These are phyloP conservation scores for Echinosophora koreensis DNA, from an alignment of 306 rosid species.

Conservation along the genomic window DNA sequence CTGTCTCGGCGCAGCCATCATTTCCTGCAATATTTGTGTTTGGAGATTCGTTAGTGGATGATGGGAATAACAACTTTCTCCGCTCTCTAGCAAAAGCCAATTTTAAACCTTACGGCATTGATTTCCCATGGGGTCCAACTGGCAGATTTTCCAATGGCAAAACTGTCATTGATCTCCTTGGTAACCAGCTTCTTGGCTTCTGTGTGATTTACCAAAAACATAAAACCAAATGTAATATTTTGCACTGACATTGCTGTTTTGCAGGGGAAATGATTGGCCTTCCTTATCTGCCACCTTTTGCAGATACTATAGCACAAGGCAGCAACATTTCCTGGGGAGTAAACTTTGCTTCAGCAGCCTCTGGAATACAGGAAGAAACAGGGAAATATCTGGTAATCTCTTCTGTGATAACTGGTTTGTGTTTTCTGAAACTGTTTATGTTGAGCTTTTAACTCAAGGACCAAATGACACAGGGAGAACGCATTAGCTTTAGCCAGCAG, in stretches of 20 bases:
- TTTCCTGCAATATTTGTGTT: slow-evolving; percentile 57
- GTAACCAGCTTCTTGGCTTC: slow-evolving; percentile 31
- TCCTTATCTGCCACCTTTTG: slow-evolving; percentile 52
- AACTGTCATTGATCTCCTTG: slow-evolving; percentile 46
- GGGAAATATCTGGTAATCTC: slow-evolving; percentile 46
- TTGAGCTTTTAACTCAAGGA: background rate
- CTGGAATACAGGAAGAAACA: slow-evolving; percentile 53
- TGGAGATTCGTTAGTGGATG: slow-evolving; percentile 55
- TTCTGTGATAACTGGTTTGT: background rate
- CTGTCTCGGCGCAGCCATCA: background rate
- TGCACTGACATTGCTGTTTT: slow-evolving; percentile 36
- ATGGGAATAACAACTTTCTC: slow-evolving; percentile 52
- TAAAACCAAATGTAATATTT: background rate
- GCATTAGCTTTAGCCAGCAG: slow-evolving; percentile 42
- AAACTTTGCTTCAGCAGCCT: slow-evolving; percentile 54
- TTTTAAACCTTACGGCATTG: slow-evolving; percentile 51
- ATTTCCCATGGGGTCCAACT: slow-evolving; percentile 46
- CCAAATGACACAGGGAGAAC: slow-evolving; percentile 49
- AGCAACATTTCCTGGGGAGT: slow-evolving; percentile 41
- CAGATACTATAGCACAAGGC: background rate
- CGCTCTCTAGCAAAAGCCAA: slow-evolving; percentile 50
- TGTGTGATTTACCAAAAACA: background rate
- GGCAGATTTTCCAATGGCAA: slow-evolving; percentile 56
- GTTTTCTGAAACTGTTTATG: background rate
- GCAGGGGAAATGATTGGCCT: slow-evolving; percentile 48